Evolutionary conservation across 345 rosid genomes (phyloP), one percentile per base, ranked within the genome.

Genomic region (Anacardium occidentale): DNA sequence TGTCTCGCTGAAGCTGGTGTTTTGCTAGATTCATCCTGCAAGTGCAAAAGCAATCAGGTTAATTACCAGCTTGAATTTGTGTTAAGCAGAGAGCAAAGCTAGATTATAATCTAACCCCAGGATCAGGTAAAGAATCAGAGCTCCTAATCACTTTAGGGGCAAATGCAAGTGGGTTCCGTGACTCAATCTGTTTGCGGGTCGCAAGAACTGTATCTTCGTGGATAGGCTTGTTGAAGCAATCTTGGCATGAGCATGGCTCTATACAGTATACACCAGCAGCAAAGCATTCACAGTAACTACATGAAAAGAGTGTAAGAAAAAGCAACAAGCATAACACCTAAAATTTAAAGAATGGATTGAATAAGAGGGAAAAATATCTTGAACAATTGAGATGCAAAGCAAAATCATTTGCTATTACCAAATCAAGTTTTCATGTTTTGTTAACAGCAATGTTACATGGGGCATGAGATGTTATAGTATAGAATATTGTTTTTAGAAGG

Each of bases 271-370:
- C 90, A 42, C 99, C 98, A 66, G 99, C 97, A 83, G 98, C 99
- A 86, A 95, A 95, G 70, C 99, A 95, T 83, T 95, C 99, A 66
- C 99, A 95, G 77, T 95, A 95, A 78, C 99, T 95, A 91, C 84
- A 78, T 54, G 71, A 68, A 13, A 62, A 21, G 53, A 53, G 48
- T 20, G 45, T 22, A 44, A 51, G 15, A 45, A 3, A 54, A 69
- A 47, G 48, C 21, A 10, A 55, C 11, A 47, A 74, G 69, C 18
- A 17, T 42, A 64, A 10, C 48, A 24, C 48, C 47, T 29, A 59
- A n/a, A 14, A n/a, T 15, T 0, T 57, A 29, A 26, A 7, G 45
- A 60, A 5, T 29, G 8, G 34, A 17, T 18, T 34, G 0, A 34
- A 34, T 24, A 50, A 9, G 57, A 26, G 37, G 8, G 13, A 20